Evolutionary conservation across 2,329 filamentous ascomycete species (phyloP).

Genomic region (Lojkania enalia): DNA sequence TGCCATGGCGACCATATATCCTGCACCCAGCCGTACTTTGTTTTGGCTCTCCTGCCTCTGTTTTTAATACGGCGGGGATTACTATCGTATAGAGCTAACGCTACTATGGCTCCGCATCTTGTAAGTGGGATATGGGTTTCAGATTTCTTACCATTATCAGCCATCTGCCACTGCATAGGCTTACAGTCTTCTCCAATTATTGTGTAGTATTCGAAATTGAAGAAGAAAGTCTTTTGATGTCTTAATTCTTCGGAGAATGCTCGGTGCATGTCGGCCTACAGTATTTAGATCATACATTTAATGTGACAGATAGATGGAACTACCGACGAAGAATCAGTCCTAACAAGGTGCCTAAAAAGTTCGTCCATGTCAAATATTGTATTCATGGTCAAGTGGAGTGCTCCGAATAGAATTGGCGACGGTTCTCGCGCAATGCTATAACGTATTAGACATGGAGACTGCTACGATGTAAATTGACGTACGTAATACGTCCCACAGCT

Average conservation of each 20-base stretch:
- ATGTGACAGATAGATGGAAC: too few relatives aligned
- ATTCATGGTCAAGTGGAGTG: slow-evolving; percentile 61
- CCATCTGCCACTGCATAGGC: slow-evolving; percentile 63
- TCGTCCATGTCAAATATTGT: slow-evolving; percentile 66
- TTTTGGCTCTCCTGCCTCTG: slow-evolving; percentile 52
- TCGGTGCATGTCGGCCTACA: slow-evolving; percentile 55
- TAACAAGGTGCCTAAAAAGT: slow-evolving; percentile 58
- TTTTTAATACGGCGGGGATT: slow-evolving; percentile 56
- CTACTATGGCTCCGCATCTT: slow-evolving; percentile 63
- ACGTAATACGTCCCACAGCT: slow-evolving; percentile 62
- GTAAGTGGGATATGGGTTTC: slow-evolving; percentile 61
- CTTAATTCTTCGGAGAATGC: slow-evolving; percentile 52
- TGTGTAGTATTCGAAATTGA: slow-evolving; percentile 68
- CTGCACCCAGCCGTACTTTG: slow-evolving; percentile 57
- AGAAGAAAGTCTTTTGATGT: slow-evolving; percentile 62
- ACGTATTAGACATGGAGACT: neutral
- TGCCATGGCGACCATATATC: slow-evolving; percentile 65
- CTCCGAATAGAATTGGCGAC: slow-evolving; percentile 62
- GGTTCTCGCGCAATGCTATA: slow-evolving; percentile 62
- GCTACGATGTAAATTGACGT: too few relatives aligned
- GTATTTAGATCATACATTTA: too few relatives aligned
- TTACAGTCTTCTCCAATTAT: slow-evolving; percentile 59
- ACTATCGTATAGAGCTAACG: slow-evolving; percentile 59
- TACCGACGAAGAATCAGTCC: slow-evolving; percentile 47
- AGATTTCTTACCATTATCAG: slow-evolving; percentile 51